Conservation (phyloP, 2,329 filamentous ascomycete species). For the Coniella vitis region DNA sequence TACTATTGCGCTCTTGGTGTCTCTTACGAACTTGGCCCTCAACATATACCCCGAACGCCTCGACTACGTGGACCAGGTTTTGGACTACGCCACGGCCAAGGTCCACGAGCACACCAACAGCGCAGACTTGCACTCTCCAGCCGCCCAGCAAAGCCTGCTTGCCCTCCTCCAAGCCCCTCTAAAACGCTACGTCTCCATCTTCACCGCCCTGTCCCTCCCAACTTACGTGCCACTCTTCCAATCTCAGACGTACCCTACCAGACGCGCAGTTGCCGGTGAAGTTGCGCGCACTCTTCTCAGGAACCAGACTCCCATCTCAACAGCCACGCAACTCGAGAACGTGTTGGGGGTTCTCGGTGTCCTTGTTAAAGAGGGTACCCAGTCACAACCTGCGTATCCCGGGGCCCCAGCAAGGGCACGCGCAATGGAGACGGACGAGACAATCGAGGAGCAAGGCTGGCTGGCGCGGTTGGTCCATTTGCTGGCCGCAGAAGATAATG, state of each 20-base stretch:
- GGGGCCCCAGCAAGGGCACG: constrained; percentile 70
- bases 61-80: constrained; percentile 91
- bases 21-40: constrained; percentile 82
- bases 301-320: constrained; percentile 74
- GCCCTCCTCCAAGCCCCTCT: constrained; percentile 86
- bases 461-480: constrained; percentile 87
- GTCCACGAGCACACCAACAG: constrained; percentile 86
- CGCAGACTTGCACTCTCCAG: constrained; percentile 84
- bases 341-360: constrained; percentile 85
- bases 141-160: constrained; percentile 82
- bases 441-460: constrained; percentile 96
- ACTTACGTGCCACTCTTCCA: constrained; percentile 87
- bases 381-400: constrained; percentile 76
- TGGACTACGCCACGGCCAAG: constrained; percentile 82
- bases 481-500: constrained; percentile 75
- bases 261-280: constrained; percentile 84
- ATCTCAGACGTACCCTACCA: constrained; percentile 86
- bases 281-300: constrained; percentile 76
- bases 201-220: constrained; percentile 89
- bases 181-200: constrained; percentile 84
- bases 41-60: constrained; percentile 91
- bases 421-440: constrained; percentile 84
- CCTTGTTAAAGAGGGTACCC: constrained; percentile 86
- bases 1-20: constrained; percentile 89
- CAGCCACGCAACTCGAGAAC: constrained; percentile 73